Conservation (phyloP, 441 rosid species). For the Populus trichocarpa region DNA sequence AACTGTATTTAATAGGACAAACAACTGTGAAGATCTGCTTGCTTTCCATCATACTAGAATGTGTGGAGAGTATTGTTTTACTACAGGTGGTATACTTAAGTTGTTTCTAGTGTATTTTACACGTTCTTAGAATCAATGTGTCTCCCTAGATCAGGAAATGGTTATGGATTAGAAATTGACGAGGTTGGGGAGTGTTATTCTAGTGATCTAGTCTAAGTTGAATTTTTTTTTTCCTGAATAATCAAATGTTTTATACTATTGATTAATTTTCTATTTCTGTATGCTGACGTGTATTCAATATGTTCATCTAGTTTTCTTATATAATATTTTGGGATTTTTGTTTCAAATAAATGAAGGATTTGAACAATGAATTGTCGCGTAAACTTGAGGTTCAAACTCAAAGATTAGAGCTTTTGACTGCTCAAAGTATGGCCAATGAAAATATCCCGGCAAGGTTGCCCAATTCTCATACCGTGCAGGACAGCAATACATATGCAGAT, state of each 20-base stretch:
- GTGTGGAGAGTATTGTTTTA: not conserved
- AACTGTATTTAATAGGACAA: not conserved
- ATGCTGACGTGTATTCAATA: not conserved
- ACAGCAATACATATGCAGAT: constrained; percentile 71
- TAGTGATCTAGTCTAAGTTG: not conserved
- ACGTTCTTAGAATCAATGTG: not conserved
- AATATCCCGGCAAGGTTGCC: constrained; percentile 47
- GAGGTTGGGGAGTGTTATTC: not conserved
- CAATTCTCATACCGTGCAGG: constrained; percentile 47
- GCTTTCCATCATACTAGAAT: not conserved
- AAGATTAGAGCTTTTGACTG: constrained; percentile 89
- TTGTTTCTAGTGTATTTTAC: not conserved
- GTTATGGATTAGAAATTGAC: not conserved
- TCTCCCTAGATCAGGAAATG: not conserved
- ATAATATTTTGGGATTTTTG: not conserved
- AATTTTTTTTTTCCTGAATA: not conserved
- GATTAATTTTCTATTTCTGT: not conserved
- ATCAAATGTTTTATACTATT: not conserved
- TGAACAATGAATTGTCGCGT: constrained; percentile 75
- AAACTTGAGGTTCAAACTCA: constrained; percentile 94
- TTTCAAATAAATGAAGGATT: constrained; percentile 50
- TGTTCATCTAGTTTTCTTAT: not conserved
- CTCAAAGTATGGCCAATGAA: constrained; percentile 70
- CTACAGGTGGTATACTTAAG: not conserved
- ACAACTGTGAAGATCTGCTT: not conserved